Conservation (phyloP, 805 yeast genomes). For the Yarrowia sp. region DNA sequence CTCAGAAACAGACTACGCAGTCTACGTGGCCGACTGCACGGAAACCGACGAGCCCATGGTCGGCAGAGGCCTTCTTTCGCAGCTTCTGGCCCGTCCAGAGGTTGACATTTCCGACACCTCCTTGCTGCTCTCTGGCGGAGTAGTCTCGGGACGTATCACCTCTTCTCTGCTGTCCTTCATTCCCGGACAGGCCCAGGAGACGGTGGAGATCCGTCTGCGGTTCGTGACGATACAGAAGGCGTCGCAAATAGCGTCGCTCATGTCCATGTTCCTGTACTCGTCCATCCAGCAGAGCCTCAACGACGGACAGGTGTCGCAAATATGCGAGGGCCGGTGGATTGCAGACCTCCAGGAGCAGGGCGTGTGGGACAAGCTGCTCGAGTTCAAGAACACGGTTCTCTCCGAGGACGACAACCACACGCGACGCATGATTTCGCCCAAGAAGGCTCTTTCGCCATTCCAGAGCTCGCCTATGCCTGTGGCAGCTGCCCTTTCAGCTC, state of each 20-base stretch:
- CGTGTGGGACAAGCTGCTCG: slow-evolving; percentile 16
- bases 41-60: slow-evolving; percentile 43
- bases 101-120: slow-evolving; percentile 5
- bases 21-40: slow-evolving; percentile 42
- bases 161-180: slow-evolving; percentile 8
- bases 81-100: slow-evolving; percentile 28
- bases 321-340: slow-evolving; percentile 17
- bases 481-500: not conserved
- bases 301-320: not conserved
- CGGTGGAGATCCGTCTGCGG: slow-evolving; percentile 18
- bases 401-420: not conserved
- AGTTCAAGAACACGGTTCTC: slow-evolving; percentile 1
- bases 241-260: slow-evolving; percentile 17
- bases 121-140: not conserved
- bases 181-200: slow-evolving; percentile 22
- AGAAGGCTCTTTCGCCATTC: slow-evolving; percentile 14
- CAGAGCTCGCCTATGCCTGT: not conserved
- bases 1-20: slow-evolving; percentile 40
- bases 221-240: slow-evolving; percentile 19
- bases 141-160: slow-evolving; percentile 17
- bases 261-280: slow-evolving; percentile 17
- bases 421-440: slow-evolving; percentile 1
- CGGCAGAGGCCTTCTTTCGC: slow-evolving; percentile 43
- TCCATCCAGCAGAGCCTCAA: slow-evolving; percentile 5
- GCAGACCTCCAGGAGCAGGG: slow-evolving; percentile 16